phyloP scores from a whole-genome alignment of 2,329 filamentous ascomycete genomes.

The Microdochium paspali region DNA sequence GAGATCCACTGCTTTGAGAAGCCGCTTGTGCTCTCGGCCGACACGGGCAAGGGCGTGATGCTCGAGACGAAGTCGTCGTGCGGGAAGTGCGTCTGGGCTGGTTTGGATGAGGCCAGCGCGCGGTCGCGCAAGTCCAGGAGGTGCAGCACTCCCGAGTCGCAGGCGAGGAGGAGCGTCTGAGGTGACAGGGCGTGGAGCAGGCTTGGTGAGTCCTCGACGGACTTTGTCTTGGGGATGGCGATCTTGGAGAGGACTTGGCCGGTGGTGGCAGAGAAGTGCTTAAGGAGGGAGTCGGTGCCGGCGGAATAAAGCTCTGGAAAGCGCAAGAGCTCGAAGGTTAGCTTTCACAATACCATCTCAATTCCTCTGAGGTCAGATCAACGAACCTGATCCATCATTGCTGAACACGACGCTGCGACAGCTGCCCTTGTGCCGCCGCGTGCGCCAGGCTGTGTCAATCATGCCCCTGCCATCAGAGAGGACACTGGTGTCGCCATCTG shows the following conservation, averaged over 20 bases:
- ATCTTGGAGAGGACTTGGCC: slow-evolving; percentile 75
- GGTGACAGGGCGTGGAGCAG: slow-evolving; percentile 78
- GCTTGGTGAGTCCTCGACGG: slow-evolving; percentile 60
- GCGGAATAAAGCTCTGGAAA: slow-evolving; percentile 49
- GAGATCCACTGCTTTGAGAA: slow-evolving; percentile 93
- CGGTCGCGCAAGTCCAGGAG: slow-evolving; percentile 71
- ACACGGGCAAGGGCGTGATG: slow-evolving; percentile 72
- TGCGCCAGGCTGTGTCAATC: slow-evolving; percentile 79
- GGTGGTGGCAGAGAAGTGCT: slow-evolving; percentile 46
- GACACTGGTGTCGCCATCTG: slow-evolving; percentile 36
- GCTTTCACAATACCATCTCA: not conserved
- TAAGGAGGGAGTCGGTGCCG: slow-evolving; percentile 49
- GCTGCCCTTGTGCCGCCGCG: slow-evolving; percentile 85
- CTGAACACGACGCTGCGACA: slow-evolving; percentile 75
- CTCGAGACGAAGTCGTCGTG: slow-evolving; percentile 92
- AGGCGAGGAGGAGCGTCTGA: slow-evolving; percentile 79
- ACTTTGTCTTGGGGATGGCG: slow-evolving; percentile 52
- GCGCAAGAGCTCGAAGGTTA: slow-evolving; percentile 6
- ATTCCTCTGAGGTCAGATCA: not conserved
- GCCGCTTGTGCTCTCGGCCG: slow-evolving; percentile 72
- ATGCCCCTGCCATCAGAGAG: slow-evolving; percentile 57
- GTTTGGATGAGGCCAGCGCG: slow-evolving; percentile 47
- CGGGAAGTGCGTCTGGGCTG: slow-evolving; percentile 72
- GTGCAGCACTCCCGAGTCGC: slow-evolving; percentile 83
- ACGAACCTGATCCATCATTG: slow-evolving; percentile 62